Evolutionary conservation across 208 protist species (phyloP).

Genomic region (Acanthamoeba triangularis): DNA sequence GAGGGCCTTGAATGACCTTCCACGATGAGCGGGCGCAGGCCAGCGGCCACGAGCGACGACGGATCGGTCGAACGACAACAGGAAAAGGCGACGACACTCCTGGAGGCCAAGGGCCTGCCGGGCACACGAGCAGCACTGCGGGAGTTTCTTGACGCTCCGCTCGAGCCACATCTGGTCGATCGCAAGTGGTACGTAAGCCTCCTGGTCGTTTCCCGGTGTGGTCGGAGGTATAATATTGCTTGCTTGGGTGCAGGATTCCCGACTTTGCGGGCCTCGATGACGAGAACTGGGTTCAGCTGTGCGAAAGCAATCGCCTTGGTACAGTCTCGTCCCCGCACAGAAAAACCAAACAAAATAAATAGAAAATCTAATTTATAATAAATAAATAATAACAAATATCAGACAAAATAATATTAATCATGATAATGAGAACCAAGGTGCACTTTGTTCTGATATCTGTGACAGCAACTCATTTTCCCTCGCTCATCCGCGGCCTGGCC

Average conservation of each 20-base stretch:
- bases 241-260: background rate
- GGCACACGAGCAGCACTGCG: background rate
- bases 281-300: background rate
- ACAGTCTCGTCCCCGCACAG: background rate
- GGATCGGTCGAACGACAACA: background rate
- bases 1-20: too few relatives aligned
- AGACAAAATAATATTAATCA: too few relatives aligned
- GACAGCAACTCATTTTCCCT: background rate
- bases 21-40: too few relatives aligned
- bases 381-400: too few relatives aligned
- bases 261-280: background rate
- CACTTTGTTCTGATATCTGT: too few relatives aligned
- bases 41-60: background rate
- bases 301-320: background rate
- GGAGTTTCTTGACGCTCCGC: background rate
- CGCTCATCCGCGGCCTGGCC: background rate
- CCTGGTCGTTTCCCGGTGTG: background rate
- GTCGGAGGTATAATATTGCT: background rate
- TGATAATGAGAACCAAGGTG: background rate
- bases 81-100: background rate
- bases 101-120: background rate
- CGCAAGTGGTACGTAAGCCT: background rate
- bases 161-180: background rate
- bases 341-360: background rate
- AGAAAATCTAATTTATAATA: background rate